Evolutionary conservation across 2,329 filamentous ascomycete species (phyloP), one percentile per base, ranked within the genome.

Genomic region (Paracoccidioides lutzii): DNA sequence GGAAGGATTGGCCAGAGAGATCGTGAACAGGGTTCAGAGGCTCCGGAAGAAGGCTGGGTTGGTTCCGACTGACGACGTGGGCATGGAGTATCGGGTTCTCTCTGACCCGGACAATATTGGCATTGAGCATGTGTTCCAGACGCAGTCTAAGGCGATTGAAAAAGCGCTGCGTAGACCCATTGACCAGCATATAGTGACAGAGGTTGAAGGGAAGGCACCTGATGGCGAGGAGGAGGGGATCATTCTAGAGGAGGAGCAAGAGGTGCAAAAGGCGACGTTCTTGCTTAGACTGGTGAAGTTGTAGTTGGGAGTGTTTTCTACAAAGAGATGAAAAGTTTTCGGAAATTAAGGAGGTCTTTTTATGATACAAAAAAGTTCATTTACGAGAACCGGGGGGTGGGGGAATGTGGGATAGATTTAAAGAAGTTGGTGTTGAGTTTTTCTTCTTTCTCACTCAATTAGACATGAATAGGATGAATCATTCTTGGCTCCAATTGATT

Each of bases 21-120:
- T 98, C 61, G 87, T 98, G 75, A 87, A 95, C 70, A 84, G 91
- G 43, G 87, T 98, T 28, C 93, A 98, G 74, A 82, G 88, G 62
- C 77, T 97, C 59, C 84, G 93, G 61, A 98, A 98, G 81, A 93
- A 93, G 76, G 90, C 90, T 6, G 89, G 89, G 0, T 77, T 98
- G 53, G 82, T 90, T 60, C 83, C 90, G 0, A 97, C 91, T 0
- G 93, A 98, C 66, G 93, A 97, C 66, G 84, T 98, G 59, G 88
- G 86, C 74, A 95, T 98, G 87, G 87, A 94, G 70, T 97, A 95
- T 74, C 79, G 78, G 57, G 82, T 97, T 4, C 73, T 94, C 51
- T 79, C 81, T 6, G 90, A 95, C 66, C 87, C 88, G 0, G 87
- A 93, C 2, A 79, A 81, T 46, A 78, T 90, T 57, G 88, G 88